phyloP scores from a whole-genome alignment of 1,139 yeast species.

The Geotrichum macrosporum region DNA sequence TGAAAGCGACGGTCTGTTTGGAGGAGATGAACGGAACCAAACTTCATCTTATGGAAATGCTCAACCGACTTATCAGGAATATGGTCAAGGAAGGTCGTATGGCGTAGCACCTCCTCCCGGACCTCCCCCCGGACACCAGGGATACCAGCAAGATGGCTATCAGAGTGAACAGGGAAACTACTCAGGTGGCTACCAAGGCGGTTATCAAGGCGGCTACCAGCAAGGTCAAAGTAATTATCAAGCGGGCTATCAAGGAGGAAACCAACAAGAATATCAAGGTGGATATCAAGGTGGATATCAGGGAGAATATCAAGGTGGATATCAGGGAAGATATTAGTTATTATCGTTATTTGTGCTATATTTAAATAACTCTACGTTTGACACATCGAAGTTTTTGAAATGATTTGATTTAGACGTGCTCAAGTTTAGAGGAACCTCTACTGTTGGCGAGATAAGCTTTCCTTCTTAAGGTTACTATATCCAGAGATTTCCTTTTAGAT shows the following conservation, averaged over 20 bases:
- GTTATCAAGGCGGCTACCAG: slow-evolving; percentile 8
- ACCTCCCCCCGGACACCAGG: slow-evolving; percentile 5
- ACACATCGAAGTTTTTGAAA: too few species aligned
- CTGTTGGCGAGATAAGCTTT: too few species aligned
- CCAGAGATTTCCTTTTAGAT: too few species aligned
- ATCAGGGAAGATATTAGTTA: neutral
- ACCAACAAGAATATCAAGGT: slow-evolving; percentile 4
- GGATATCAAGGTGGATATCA: slow-evolving; percentile 6
- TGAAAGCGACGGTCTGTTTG: too few species aligned
- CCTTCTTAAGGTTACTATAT: too few species aligned
- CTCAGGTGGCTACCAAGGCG: slow-evolving; percentile 11
- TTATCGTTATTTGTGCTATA: too few species aligned
- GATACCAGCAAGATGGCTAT: slow-evolving; percentile 1
- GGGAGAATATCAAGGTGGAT: neutral
- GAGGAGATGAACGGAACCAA: neutral
- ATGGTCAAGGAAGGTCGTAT: neutral
- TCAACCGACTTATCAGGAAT: neutral
- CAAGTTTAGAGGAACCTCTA: too few species aligned
- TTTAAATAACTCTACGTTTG: too few species aligned
- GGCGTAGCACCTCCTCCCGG: slow-evolving; percentile 9
- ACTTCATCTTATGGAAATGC: too few species aligned
- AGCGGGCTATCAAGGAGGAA: slow-evolving; percentile 4
- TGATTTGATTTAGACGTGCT: too few species aligned
- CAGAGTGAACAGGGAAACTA: neutral
- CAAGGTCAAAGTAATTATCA: slow-evolving; percentile 1